These are phyloP conservation scores for Irpex lacteus DNA, from an alignment of 1,284 basidiomycete species.

Conservation along the genomic window DNA sequence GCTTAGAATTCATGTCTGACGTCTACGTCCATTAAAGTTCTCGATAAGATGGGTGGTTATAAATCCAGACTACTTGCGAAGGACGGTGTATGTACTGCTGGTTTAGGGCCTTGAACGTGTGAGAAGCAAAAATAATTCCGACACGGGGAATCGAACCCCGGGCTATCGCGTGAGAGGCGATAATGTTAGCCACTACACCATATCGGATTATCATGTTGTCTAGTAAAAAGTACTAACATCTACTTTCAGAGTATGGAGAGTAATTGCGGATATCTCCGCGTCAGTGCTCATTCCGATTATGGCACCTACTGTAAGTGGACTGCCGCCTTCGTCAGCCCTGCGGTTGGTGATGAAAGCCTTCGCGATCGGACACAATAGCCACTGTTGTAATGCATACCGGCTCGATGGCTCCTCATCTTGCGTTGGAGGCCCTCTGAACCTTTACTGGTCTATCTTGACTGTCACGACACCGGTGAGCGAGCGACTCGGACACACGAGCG, in stretches of 20 bases:
- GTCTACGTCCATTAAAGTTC: no score
- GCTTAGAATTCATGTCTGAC: no score
- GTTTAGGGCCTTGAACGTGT: no score
- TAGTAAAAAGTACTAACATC: not conserved
- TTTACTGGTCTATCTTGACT: no score
- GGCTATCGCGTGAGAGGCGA: conserved; percentile 21
- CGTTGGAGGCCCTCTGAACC: no score
- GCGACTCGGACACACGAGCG: no score
- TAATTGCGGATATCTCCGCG: no score
- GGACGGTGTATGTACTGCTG: no score
- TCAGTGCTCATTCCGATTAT: not conserved
- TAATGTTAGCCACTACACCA: conserved; percentile 25
- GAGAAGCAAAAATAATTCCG: conserved; percentile 9
- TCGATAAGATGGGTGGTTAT: no score
- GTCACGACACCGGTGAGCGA: no score
- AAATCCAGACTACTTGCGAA: no score
- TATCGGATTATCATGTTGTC: conserved; percentile 12
- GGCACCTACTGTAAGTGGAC: not conserved
- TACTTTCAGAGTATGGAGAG: not conserved
- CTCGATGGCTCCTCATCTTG: not conserved
- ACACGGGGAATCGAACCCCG: conserved; percentile 26
- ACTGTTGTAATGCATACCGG: not conserved
- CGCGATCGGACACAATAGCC: not conserved
- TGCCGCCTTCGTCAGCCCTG: not conserved
- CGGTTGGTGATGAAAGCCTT: not conserved